A percentile compares a stretch with the other conserved stretches of the same genome.
Evolutionary conservation across 169 alveolate genomes (phyloP).

Genomic region (Hepatocystis sp.): DNA sequence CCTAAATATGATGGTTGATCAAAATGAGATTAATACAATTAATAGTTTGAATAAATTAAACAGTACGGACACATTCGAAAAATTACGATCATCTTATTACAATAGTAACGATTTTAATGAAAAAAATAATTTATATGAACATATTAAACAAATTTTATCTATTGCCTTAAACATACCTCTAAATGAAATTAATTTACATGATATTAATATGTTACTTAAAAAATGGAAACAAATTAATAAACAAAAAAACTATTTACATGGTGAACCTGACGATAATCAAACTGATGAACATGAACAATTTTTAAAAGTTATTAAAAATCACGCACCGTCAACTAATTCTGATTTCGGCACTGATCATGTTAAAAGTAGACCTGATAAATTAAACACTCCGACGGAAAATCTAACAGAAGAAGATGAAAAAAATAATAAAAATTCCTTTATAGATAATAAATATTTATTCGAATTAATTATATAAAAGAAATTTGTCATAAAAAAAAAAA

Average conservation of each 20-base stretch:
- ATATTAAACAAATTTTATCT: constrained; percentile 30
- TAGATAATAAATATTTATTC: constrained; percentile 8
- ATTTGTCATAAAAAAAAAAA: too few relatives aligned
- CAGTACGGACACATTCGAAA: constrained; percentile 5
- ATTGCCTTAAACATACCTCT: constrained; percentile 38
- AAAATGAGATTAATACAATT: constrained; percentile 13
- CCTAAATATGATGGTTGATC: constrained; percentile 15
- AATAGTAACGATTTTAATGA: too few relatives aligned
- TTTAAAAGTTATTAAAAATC: constrained; percentile 19
- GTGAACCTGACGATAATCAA: constrained; percentile 8
- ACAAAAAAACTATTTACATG: constrained; percentile 6
- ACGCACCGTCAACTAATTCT: not conserved
- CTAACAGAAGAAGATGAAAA: not conserved
- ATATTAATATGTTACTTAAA: constrained; percentile 33
- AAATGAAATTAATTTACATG: constrained; percentile 46
- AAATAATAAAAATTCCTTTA: not conserved
- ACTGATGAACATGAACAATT: constrained; percentile 9
- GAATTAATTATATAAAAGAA: constrained; percentile 8
- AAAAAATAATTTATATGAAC: constrained; percentile 1
- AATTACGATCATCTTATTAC: too few relatives aligned
- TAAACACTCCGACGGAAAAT: too few relatives aligned
- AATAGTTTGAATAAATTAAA: constrained; percentile 24
- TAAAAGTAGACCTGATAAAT: not conserved
- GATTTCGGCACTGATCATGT: not conserved
- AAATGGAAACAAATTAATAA: constrained; percentile 42